phyloP scores from a whole-genome alignment of 768 basidiomycete genomes.

The Lepiota venenata region DNA sequence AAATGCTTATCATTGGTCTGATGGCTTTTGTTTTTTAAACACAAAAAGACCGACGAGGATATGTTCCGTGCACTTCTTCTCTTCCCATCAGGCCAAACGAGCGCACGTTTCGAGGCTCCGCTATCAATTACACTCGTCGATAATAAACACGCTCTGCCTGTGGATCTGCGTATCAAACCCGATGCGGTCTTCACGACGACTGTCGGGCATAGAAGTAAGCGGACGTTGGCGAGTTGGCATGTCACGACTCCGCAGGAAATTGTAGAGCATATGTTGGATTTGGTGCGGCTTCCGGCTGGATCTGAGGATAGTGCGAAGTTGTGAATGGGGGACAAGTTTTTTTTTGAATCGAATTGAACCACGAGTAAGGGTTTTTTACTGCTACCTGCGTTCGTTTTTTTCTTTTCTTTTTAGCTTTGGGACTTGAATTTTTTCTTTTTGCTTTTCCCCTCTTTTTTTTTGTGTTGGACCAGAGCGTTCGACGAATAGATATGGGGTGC shows the following conservation, averaged over 20 bases:
- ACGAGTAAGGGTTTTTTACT: background rate
- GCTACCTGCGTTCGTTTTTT: background rate
- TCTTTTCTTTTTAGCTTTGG: background rate
- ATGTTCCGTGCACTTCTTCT: slow-evolving; percentile 92
- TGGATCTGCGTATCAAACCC: slow-evolving; percentile 61
- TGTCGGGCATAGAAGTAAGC: slow-evolving; percentile 87
- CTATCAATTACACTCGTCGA: slow-evolving; percentile 52
- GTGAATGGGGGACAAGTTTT: too few species aligned
- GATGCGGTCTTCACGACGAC: slow-evolving; percentile 88
- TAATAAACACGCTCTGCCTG: slow-evolving; percentile 34
- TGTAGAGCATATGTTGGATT: slow-evolving; percentile 70
- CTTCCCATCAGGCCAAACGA: slow-evolving; percentile 45
- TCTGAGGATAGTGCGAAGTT: slow-evolving; percentile 6
- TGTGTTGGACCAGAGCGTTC: background rate
- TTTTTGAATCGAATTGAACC: too few species aligned
- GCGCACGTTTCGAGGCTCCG: slow-evolving; percentile 55
- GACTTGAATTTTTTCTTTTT: too few species aligned
- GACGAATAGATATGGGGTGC: too few species aligned
- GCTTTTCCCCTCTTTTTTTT: background rate
- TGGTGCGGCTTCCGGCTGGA: slow-evolving; percentile 37
- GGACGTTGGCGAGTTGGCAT: slow-evolving; percentile 91
- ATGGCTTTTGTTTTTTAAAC: too few species aligned
- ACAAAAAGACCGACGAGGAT: slow-evolving; percentile 99
- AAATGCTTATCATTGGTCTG: too few species aligned
- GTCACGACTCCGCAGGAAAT: slow-evolving; percentile 87